Evolutionary conservation across 345 rosid species (phyloP), one percentile per base, ranked within the genome.

Genomic region (Eucalyptus erythrocorys): DNA sequence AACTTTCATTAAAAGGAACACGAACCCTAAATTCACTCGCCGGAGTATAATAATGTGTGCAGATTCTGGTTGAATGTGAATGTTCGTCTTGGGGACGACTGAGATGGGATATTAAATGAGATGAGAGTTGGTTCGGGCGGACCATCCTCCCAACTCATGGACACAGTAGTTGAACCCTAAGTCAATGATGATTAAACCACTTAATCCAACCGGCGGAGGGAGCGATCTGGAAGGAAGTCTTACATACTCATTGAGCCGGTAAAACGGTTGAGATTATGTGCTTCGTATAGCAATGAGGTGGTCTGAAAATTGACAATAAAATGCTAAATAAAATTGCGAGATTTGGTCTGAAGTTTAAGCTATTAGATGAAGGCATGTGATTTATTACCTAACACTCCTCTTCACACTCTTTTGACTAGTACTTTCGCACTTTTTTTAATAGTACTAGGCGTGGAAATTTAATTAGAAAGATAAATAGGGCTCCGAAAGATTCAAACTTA

Each of bases 391-490:
- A 51, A 21, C 5, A 0, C 57, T 51, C 22, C 55, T 50, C 26
- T 51, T 51, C 10, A 3, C 57, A 0, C 0, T 51, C 21, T 51
- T 51, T 51, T 51, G 5, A 51, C 57, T 51, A 51, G 0, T 51
- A 51, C 1, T 21, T 51, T 51, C 10, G 1, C 57, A 0, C 0
- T 51, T 51, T 51, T 51, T 51, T 51, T 2, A 51, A 24, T 51
- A 51, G 0, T 51, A 51, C 1, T 21, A 51, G 57, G 2, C 0
- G 0, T 51, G 57, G 1, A 51, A 51, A 51, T 1, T 21, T 51
- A 51, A 51, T 51, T 51, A 51, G 57, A 51, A 51, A 51, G 57
- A 51, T 51, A 21, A 51, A 51, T 51, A 51, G 2, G 57, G 26
- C 0, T 51, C 0, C 4, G 26, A 51, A 51, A 51, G 0, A 21